Conservation (phyloP, 192 early-diverging fungal species). For the Entomortierella beljakovae region DNA sequence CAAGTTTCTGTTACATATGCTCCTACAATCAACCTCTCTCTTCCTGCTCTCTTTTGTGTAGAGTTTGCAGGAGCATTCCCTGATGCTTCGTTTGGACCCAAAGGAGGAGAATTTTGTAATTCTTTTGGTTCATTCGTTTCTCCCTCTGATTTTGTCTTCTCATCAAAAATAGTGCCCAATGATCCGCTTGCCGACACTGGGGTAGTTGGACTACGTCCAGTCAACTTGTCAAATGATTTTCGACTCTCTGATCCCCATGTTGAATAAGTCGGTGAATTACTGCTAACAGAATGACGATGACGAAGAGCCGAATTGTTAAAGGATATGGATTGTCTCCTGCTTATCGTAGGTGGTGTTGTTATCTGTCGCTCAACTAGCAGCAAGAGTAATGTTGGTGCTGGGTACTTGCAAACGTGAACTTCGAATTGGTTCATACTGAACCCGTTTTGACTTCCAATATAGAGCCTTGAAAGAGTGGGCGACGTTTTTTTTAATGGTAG, state of each 20-base stretch:
- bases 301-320: conserved; percentile 15
- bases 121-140: neutral
- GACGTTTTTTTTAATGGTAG: conserved; percentile 44
- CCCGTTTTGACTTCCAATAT: conserved; percentile 61
- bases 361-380: conserved; percentile 49
- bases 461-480: conserved; percentile 55
- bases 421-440: conserved; percentile 70
- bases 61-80: neutral
- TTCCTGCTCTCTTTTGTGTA: neutral
- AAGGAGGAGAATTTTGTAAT: neutral
- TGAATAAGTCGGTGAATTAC: conserved; percentile 24
- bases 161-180: conserved; percentile 31
- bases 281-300: conserved; percentile 18
- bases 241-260: conserved; percentile 11
- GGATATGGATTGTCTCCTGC: conserved; percentile 31
- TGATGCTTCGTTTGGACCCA: neutral
- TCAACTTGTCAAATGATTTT: conserved; percentile 19
- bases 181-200: conserved; percentile 8
- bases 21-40: conserved; percentile 55
- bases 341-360: conserved; percentile 9
- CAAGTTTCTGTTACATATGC: conserved; percentile 66
- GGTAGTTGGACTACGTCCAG: conserved; percentile 9
- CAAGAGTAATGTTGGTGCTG: conserved; percentile 62
- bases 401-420: conserved; percentile 67
- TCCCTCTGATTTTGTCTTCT: too few relatives aligned